Percentiles rank a stretch among this genome's conserved stretches.
phyloP scores from a whole-genome alignment of 2,329 filamentous ascomycete species.

The Tricladium varicosporioides region DNA sequence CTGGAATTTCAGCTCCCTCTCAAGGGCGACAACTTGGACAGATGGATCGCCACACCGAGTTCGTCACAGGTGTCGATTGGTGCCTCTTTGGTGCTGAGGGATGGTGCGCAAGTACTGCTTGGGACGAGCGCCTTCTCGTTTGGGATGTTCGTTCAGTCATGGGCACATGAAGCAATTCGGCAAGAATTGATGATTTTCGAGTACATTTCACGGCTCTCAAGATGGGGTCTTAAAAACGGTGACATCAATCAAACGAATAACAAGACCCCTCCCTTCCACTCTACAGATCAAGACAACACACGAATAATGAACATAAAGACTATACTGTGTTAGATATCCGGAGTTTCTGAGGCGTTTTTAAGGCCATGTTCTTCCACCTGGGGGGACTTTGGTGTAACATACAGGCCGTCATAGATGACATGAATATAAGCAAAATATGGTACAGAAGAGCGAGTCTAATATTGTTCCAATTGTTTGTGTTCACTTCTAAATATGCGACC shows the following conservation, averaged over 20 bases:
- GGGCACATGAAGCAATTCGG: conserved; percentile 26
- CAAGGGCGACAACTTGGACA: conserved; percentile 47
- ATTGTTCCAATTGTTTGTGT: too few species aligned
- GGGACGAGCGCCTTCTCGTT: conserved; percentile 87
- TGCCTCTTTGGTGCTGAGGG: conserved; percentile 93
- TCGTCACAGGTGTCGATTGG: conserved; percentile 96
- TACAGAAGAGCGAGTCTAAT: neutral
- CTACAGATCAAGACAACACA: neutral
- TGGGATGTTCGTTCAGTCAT: conserved; percentile 82
- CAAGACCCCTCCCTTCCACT: neutral
- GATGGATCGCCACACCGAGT: conserved; percentile 94
- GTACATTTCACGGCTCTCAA: neutral
- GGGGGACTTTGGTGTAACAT: neutral
- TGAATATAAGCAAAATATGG: neutral
- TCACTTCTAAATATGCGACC: too few species aligned
- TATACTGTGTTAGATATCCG: neutral
- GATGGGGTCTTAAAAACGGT: neutral
- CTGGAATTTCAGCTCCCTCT: conserved; percentile 31
- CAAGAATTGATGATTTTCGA: too few species aligned
- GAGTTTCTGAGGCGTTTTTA: neutral
- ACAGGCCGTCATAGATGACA: neutral
- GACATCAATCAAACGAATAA: neutral
- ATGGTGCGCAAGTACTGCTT: conserved; percentile 91
- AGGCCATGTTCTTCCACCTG: neutral
- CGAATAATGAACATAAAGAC: neutral